Evolutionary conservation across 768 basidiomycete species (phyloP), one percentile per base, ranked within the genome.

Genomic region (Leccinum ochraceum): DNA sequence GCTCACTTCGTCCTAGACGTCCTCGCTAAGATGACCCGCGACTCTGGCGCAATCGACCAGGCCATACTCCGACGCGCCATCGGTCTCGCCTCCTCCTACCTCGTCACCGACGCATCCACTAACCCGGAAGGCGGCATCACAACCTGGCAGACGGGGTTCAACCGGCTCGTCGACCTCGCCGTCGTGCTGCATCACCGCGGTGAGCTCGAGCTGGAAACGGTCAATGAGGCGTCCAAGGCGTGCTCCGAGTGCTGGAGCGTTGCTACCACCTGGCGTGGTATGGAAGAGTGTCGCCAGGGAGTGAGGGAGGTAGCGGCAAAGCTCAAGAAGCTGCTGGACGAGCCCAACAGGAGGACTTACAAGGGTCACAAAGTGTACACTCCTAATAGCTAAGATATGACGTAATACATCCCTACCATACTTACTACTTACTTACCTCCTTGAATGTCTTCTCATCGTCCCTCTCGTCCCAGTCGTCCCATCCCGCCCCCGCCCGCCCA

Each of bases 171-270:
- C 30, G 91, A 93, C 64, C 77, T 92, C 55, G 76, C 90, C 60
- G 79, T 88, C 54, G 87, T 83, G n/a, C 81, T 94, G 34, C 88
- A 94, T 67, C 73, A 76, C 32, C 79, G 83, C 56, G 77, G 79
- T 24, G 88, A 90, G 63, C 81, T 93, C 46, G 88, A 92, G 65
- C 76, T 89, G n/a, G 89, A 88, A 63, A 92, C 92, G 6, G 71
- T 93, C 48, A 86, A 85, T 67, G 85, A 82, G 46, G 89, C 89
- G 1, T 70, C 71, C 56, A 70, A 69, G 67, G 79, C 83, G 14
- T 91, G 90, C 66, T 89, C 88, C 17, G 92, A 94, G 69, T 91
- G 90, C 71, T 94, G 91, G 91, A 85, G 80, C 16, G 83, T 85
- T 3, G 83, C 86, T 0, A 85, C 83, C 0, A 82, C 83, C 20